phyloP scores from a whole-genome alignment of 352 stramenopile genomes.

The Albugo laibachii region DNA sequence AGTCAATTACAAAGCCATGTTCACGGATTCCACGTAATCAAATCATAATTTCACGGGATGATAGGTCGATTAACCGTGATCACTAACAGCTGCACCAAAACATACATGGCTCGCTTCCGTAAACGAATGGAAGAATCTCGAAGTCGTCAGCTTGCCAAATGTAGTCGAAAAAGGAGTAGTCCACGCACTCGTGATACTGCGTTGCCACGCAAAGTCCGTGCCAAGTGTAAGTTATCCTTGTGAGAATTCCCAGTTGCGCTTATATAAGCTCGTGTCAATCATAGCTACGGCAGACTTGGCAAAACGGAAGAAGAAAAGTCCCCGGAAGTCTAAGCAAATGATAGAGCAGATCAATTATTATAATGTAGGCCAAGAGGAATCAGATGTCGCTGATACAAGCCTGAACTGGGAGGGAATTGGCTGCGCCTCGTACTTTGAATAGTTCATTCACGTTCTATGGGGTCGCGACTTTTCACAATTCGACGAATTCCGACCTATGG shows the following conservation, averaged over 20 bases:
- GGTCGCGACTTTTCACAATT: constrained; percentile 6
- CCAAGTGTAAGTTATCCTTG: background rate
- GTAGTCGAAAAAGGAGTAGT: constrained; percentile 8
- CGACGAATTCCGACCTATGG: background rate
- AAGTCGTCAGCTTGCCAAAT: constrained; percentile 17
- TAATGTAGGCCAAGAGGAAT: constrained; percentile 16
- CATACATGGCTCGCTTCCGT: constrained; percentile 28
- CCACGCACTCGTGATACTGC: background rate
- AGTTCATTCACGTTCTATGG: constrained; percentile 5
- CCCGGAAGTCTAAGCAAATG: constrained; percentile 7
- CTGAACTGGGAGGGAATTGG: constrained; percentile 58
- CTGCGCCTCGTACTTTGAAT: constrained; percentile 36
- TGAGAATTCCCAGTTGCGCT: background rate
- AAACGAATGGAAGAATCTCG: constrained; percentile 20
- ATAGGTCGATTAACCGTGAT: background rate
- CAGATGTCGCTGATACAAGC: constrained; percentile 32
- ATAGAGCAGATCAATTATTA: constrained; percentile 29
- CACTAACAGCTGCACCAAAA: constrained; percentile 12
- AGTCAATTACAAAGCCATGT: constrained; percentile 54
- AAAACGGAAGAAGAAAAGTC: constrained; percentile 13
- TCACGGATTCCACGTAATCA: constrained; percentile 31
- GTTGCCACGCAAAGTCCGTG: background rate
- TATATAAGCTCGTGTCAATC: constrained; percentile 5
- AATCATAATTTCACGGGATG: background rate
- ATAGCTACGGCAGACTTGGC: constrained; percentile 7